phyloP scores from a whole-genome alignment of 331 rosid species.

The Pyrus hybrid region DNA sequence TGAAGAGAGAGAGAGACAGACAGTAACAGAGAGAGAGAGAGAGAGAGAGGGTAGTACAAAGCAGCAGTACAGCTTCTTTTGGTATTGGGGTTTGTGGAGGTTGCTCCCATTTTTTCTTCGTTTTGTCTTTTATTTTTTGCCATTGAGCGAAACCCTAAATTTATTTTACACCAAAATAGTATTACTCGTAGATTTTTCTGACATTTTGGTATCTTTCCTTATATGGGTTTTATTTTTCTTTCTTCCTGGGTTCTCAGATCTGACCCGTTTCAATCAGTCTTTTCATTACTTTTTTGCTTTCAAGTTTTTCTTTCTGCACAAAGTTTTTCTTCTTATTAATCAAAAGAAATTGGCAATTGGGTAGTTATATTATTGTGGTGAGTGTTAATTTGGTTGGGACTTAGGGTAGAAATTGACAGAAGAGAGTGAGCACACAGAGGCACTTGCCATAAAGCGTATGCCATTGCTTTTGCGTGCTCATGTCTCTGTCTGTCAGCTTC shows the following conservation, averaged over 20 bases:
- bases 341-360: background rate
- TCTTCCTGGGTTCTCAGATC: slow-evolving; percentile 34
- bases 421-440: slow-evolving; percentile 99
- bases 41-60: background rate
- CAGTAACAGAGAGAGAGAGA: background rate
- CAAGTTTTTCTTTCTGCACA: background rate
- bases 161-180: background rate
- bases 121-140: background rate
- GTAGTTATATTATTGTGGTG: background rate
- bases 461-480: slow-evolving; percentile 83
- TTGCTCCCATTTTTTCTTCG: background rate
- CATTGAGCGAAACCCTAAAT: slow-evolving; percentile 4
- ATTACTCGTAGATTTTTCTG: background rate
- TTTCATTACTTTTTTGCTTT: background rate
- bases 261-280: slow-evolving; percentile 10
- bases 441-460: slow-evolving; percentile 37
- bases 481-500: slow-evolving; percentile 72
- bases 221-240: slow-evolving; percentile 6
- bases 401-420: slow-evolving; percentile 77
- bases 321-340: background rate
- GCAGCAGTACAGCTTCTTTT: background rate
- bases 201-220: slow-evolving; percentile 15
- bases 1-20: background rate
- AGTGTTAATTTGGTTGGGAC: slow-evolving; percentile 12
- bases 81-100: background rate